Evolutionary conservation across 169 alveolate species (phyloP), one percentile per base, ranked within the genome.

Genomic region (Plasmodium ovale): DNA sequence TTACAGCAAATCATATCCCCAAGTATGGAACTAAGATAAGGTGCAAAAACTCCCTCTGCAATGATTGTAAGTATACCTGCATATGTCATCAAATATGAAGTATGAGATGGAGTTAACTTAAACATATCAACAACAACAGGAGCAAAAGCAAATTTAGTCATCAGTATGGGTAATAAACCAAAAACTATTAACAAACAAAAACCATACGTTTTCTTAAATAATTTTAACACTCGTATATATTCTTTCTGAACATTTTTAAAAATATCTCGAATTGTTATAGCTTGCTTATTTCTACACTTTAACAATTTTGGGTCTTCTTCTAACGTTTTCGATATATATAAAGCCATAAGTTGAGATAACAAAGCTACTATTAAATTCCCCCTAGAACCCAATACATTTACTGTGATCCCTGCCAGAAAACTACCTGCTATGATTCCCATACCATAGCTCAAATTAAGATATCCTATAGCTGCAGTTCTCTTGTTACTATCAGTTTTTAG

Each of bases 121-220:
- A 77, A 77, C 88, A 77, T 77, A 60, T 77, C 88, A 2, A 77
- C 88, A 25, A 77, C 79, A 0, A 77, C 88, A 3, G 88, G 88
- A 21, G 88, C 88, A 37, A 77, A 77, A 5, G 88, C 88, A 47
- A 54, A 77, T 23, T 77, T 77, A 7, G 88, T 77, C 88, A 77
- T 77, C 31, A 77, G 16, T 47, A 77, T 77, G 12, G 88, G 88
- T 47, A 77, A 51, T 25, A 77, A 62, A 16, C 88, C 88, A 62
- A 77, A 77, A 10, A 77, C 7, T 3, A 77, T 77, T 60, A 77
- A 35, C n/a, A 77, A 77, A 77, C 88, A 77, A 23, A 77, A 60
- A 9, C 88, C 88, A 42, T 77, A 77, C 12, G 88, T 77, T 37
- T 77, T 77, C 37, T 53, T 29, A 62, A 77, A 77, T 31, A 77